Base-by-base conservation (phyloP, 1,284 basidiomycete genomes). In the Trichosporon asahii region DNA sequence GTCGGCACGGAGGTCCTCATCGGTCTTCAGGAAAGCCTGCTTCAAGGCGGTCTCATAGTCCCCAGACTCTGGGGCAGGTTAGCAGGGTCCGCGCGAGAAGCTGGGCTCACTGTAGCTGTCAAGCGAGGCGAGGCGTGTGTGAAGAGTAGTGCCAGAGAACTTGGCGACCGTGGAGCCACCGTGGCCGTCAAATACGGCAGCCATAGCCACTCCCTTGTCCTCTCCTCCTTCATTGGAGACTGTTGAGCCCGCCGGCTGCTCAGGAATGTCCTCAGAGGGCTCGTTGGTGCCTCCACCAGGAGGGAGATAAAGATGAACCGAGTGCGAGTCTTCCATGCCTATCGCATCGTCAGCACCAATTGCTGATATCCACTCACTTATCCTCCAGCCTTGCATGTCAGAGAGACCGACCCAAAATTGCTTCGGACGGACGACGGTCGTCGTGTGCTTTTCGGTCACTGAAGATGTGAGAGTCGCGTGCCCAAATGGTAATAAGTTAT, bases 311-410 rank as follows among this genome's bases (percentile, higher is more conserved):
- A 98, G 86, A 33, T 94, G 85, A 66, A 90, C 88, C n/a, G 94
- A 88, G 84, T 99, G 97, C 2, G 96, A 90, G 81, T 99, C 97
- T 85, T 99, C 97, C 97, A 99, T 99, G 77, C 90, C 81, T 82
- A 37, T 12, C 8, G 0, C 14, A 18, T 11, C 3, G 14, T 61
- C 57, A 61, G 33, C 21, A 8, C n/a, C 1, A 5, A 1, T 18
- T 18, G 4, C 23, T 11, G 18, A 18, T 6, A 87, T n/a, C n/a
- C n/a, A n/a, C 95, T 84, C 78, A 98, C 96, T 91, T 85, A 98
- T 92, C 84, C 97, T 88, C 97, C 97, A 99, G 76, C 97, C 97
- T 85, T 99, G 97, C 97, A 99, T 99, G 85, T 98, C 95, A 57
- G 92, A 91, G 65, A 98, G 87, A 11, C 89, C 92, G 83, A 91